These are phyloP conservation scores for Dothistroma pini DNA, from an alignment of 2,329 filamentous ascomycete genomes.

Conservation along the genomic window DNA sequence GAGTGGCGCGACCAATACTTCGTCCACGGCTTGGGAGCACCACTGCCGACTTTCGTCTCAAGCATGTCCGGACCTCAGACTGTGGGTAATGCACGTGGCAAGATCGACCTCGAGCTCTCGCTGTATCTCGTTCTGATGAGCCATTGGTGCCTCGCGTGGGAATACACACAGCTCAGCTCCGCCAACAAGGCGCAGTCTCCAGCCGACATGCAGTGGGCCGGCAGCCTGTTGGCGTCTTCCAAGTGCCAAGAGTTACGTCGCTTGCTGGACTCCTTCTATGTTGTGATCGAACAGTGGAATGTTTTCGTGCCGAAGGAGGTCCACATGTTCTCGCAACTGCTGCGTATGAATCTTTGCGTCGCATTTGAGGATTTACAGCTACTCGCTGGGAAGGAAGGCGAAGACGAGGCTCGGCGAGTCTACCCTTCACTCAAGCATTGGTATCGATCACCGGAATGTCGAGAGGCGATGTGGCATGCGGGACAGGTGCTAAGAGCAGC, in stretches of 20 bases:
- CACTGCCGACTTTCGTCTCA: conserved; percentile 16
- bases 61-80: conserved; percentile 18
- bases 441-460: conserved; percentile 19
- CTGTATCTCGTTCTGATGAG: conserved; percentile 20
- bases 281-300: conserved; percentile 18
- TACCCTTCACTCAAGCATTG: conserved; percentile 21
- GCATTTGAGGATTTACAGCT: conserved; percentile 23
- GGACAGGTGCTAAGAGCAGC: conserved; percentile 22
- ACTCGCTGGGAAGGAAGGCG: conserved; percentile 23
- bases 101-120: conserved; percentile 20
- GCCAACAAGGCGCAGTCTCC: conserved; percentile 23
- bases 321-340: conserved; percentile 20
- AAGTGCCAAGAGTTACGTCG: conserved; percentile 17
- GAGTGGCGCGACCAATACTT: conserved; percentile 23
- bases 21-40: conserved; percentile 9
- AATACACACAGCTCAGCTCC: conserved; percentile 21
- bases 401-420: conserved; percentile 21
- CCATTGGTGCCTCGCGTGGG: conserved; percentile 20
- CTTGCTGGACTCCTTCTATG: conserved; percentile 19
- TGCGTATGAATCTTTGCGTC: conserved; percentile 23
- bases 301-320: conserved; percentile 22
- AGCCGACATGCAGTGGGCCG: conserved; percentile 17
- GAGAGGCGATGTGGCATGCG: conserved; percentile 24
- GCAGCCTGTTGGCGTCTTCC: conserved; percentile 18
- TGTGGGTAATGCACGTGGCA: conserved; percentile 11